Base-by-base conservation (phyloP, 352 stramenopile genomes). In the Pythium phragmitis region DNA sequence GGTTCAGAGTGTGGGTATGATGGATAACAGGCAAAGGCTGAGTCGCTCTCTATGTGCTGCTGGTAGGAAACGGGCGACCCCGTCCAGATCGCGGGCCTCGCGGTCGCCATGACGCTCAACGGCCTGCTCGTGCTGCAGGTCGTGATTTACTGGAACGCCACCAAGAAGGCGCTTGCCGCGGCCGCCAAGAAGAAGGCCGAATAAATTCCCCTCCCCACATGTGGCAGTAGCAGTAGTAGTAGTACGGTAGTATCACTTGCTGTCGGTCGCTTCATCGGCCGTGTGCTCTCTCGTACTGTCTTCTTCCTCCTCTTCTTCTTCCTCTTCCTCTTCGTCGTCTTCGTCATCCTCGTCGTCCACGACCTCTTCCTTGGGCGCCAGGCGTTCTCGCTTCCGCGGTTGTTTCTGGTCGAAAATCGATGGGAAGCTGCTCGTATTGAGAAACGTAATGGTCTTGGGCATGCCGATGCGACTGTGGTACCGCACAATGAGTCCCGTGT, bases 381-480 rank as follows among this genome's bases (percentile, higher is more conserved):
- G 4, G 39, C 75, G 76, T 23, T 81, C 70, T 17, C 74, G 69
- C 60, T 89, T 91, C 55, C 79, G 84, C 0, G 81, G 75, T 59
- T 80, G 78, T 6, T 67, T 57, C 57, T 89, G 82, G 30, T 82
- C 77, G 53, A 94, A 92, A 30, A 94, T 77, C 7, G 70, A 36
- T 7, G 86, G 86, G 43, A 83, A 92, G n/a, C 77, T 72, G 21
- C 68, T 41, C 17, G 82, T 73, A 42, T 94, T 92, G 13, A 94
- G 56, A 47, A 94, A 94, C 54, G 83, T 94, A 63, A 94, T 91
- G 19, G 79, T 89, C 67, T 92, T 92, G 9, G 79, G 80, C 23
- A 66, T 60, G 17, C 76, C 79, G 2, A 92, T 59, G 14, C 74
- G 75, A 50, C 86, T 94, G 63, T 88, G 73, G 50, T 86, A 88